Evolutionary conservation across 164 flowering plant species (phyloP).

Genomic region (Umbellularia californica): DNA sequence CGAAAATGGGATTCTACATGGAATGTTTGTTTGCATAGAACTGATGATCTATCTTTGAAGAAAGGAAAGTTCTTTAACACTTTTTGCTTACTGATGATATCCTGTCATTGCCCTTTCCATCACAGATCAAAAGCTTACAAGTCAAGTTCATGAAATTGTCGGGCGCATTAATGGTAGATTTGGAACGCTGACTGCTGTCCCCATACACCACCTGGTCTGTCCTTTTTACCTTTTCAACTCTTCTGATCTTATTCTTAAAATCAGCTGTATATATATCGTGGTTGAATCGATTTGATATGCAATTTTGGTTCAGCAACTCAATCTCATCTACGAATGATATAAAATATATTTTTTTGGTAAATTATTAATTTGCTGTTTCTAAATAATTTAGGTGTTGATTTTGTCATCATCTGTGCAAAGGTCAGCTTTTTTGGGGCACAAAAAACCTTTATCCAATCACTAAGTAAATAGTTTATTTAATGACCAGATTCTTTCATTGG

Average conservation of each 20-base stretch:
- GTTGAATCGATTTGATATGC: not conserved
- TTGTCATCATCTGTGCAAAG: not conserved
- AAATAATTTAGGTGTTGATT: not conserved
- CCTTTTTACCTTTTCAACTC: not conserved
- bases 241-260: not conserved
- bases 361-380: not conserved
- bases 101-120: not conserved
- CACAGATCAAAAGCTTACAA: constrained; percentile 91
- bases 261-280: not conserved
- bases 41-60: no score
- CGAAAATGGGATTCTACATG: no score
- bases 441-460: no score
- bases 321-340: not conserved
- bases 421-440: no score
- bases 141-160: constrained; percentile 97
- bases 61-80: not conserved
- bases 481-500: not conserved
- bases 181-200: constrained; percentile 84
- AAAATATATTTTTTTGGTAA: not conserved
- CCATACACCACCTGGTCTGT: constrained; percentile 88
- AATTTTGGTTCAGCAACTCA: not conserved
- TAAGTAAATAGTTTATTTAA: no score
- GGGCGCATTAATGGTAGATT: constrained; percentile 96
- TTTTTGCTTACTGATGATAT: not conserved
- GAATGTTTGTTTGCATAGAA: no score